Base-by-base conservation (phyloP, 2,329 filamentous ascomycete genomes). In the Waltergamsia citrina region DNA sequence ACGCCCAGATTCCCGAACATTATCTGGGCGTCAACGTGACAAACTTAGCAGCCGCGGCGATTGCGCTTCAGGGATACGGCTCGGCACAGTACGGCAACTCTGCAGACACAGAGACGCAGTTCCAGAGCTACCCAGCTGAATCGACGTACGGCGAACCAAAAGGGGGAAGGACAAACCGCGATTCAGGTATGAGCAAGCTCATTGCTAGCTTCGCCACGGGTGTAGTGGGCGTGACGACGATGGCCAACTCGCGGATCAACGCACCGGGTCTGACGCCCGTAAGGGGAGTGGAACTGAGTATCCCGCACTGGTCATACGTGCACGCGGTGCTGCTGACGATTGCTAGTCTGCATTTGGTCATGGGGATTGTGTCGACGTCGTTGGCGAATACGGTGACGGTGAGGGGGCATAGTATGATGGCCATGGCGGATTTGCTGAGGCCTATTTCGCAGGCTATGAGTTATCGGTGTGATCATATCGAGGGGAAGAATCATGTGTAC, bases 51-150 rank as follows among this genome's bases (percentile, higher is more conserved):
- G 47, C 56, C 6, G 42, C 49, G 2, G 53, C 56, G 1, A 63
- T 66, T 12, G 62, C 62, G 1, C 53, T 63, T 5, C 52, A 60
- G 23, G 62, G 61, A 5, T 63, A 60, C 37, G 46, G 47, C 20
- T 42, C 43, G 1, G 45, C 48, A 3, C 14, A 29, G 5, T 39
- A 44, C 9, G 49, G 43, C 9, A 44, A 20, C 33, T 45, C 44
- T 38, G 40, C 40, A 36, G 40, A 46, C 22, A 35, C 39, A 12
- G 34, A 39, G 33, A 38, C 47, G 23, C 51, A 55, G 39, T 57
- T 49, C 29, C 60, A 64, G 41, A 57, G 54, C 8, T 68, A 67
- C 33, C 63, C 65, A 0, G 48, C 53, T 18, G 57, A 63, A 33
- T 56, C 57, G 2, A 38, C 49, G 5, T 64, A 57, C 33, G 65